Base-by-base conservation (phyloP, 305 asterid genomes). In the Salvia sclarea region DNA sequence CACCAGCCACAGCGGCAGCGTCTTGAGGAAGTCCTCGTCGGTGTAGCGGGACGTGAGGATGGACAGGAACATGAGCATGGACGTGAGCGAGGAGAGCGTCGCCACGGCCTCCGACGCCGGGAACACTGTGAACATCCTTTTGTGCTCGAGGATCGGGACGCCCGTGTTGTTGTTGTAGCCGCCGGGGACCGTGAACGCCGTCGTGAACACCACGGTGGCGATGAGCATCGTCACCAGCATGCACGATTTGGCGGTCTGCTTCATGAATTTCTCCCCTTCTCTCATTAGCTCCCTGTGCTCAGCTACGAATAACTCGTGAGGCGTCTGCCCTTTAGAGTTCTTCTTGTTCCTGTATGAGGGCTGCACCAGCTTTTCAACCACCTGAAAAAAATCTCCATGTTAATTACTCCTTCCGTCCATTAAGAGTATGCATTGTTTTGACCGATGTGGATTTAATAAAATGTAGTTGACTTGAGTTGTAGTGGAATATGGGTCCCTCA, bases 211-310 rank as follows among this genome's bases (percentile, higher is more conserved):
- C 1, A 75, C 75, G 8, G 78, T 74, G 22, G 78, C 66, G 12
- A 79, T 79, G 12, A 79, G 75, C 67, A 70, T 66, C 0, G 83
- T 31, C 1, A 78, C 83, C 0, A 78, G 63, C 82, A 78, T 78
- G 74, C 76, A 78, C 0, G 79, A 25, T 13, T 78, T 78, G 0
- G 83, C 80, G 0, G 67, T 78, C 14, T 75, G 71, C 41, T 78
- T 78, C 83, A 78, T 74, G 14, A 11, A 8, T 20, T 74, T 74
- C 24, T 78, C 83, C 0, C 77, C 83, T 38, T 70, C 57, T 38
- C 22, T 66, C 77, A 47, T 75, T 21, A 79, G 8, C 2, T 28
- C 2, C 5, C 24, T 43, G 37, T 79, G 83, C 61, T 66, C 66
- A 0, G 0, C 0, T 5, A 70, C 0, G 73, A 79, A 79, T 5